Evolutionary conservation across 2,329 filamentous ascomycete genomes (phyloP).

Genomic region (Sporothrix euskadiensis): DNA sequence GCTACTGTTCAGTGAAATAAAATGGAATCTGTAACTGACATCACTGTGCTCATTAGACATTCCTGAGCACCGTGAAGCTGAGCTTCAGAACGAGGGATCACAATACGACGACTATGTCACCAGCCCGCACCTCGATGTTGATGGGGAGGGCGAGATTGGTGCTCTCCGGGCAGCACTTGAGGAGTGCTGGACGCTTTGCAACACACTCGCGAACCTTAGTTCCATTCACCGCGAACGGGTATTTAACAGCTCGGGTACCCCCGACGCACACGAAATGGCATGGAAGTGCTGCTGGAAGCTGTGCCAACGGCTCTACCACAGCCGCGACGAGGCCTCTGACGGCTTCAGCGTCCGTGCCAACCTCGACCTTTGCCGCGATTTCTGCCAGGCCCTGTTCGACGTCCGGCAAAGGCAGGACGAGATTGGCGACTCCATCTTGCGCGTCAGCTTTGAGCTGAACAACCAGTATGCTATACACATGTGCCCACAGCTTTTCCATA

Average conservation of each 20-base stretch:
- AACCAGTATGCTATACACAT: constrained; percentile 64
- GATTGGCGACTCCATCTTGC: constrained; percentile 77
- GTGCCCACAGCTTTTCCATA: too few species aligned
- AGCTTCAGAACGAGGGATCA: constrained; percentile 55
- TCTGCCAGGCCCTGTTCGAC: constrained; percentile 89
- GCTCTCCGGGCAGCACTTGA: constrained; percentile 75
- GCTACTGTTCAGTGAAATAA: not conserved
- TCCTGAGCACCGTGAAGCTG: constrained; percentile 49
- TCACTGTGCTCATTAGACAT: constrained; percentile 49
- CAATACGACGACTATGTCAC: constrained; percentile 52
- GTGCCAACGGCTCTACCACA: constrained; percentile 85
- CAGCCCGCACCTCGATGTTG: constrained; percentile 43
- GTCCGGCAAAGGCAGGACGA: constrained; percentile 77
- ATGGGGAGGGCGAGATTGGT: constrained; percentile 59
- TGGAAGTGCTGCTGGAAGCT: constrained; percentile 95
- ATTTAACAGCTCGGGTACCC: constrained; percentile 71
- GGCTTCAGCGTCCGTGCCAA: constrained; percentile 70
- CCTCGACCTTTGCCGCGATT: constrained; percentile 84
- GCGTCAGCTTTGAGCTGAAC: constrained; percentile 92
- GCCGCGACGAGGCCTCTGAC: constrained; percentile 68
- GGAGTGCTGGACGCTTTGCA: constrained; percentile 93
- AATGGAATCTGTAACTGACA: not conserved
- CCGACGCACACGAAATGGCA: constrained; percentile 79
- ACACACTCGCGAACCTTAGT: constrained; percentile 81
- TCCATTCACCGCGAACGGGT: constrained; percentile 78